These are phyloP conservation scores for Symbiodinium pilosum DNA, from an alignment of 73 alveolate genomes.

Conservation along the genomic window DNA sequence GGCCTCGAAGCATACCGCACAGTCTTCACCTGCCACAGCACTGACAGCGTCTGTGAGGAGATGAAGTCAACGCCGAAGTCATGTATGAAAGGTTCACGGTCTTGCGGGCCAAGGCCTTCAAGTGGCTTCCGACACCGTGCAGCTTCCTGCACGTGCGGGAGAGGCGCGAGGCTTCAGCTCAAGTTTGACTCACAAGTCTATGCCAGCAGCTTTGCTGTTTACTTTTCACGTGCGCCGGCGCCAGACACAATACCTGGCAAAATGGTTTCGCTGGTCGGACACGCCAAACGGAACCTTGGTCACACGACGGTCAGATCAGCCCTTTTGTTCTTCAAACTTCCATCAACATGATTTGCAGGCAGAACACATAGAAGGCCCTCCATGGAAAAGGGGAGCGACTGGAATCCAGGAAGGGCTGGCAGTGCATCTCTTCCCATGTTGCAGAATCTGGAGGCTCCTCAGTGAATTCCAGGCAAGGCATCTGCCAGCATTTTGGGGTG, in stretches of 20 bases:
- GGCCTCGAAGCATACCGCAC: constrained; percentile 89
- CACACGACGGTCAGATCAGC: not conserved
- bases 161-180: not conserved
- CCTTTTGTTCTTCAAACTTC: too few species aligned
- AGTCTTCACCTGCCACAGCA: constrained; percentile 54
- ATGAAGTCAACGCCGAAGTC: too few species aligned
- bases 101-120: too few species aligned
- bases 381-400: constrained; percentile 58
- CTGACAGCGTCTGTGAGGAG: not conserved
- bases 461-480: not conserved
- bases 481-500: not conserved
- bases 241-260: constrained; percentile 55
- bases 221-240: constrained; percentile 6
- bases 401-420: constrained; percentile 57
- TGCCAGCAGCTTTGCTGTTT: not conserved
- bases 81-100: too few species aligned
- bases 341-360: not conserved
- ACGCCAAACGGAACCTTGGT: not conserved
- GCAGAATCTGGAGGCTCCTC: constrained; percentile 49
- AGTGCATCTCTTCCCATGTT: constrained; percentile 63
- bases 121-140: not conserved
- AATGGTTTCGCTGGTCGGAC: constrained; percentile 21
- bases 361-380: constrained; percentile 79
- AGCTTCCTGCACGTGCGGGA: constrained; percentile 7
- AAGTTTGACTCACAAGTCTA: too few species aligned